Base-by-base conservation (phyloP, 768 basidiomycete species). In the Boletus sensibilis region DNA sequence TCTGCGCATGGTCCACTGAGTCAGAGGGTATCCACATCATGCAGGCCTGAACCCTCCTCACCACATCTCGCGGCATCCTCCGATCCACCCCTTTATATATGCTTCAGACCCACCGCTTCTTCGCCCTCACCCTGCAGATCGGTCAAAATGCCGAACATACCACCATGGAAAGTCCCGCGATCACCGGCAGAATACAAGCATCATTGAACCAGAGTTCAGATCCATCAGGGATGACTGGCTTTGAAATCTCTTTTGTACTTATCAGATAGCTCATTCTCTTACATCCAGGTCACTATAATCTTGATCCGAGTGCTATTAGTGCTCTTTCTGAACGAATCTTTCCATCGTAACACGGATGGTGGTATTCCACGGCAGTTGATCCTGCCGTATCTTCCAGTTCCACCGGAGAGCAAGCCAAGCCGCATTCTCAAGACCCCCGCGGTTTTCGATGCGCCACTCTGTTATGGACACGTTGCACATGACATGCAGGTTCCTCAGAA, bases 111-210 rank as follows among this genome's bases (percentile, higher is more conserved):
- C 51, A 62, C 55, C 34, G 39, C 67, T 64, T 63, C 67, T 51
- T 53, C 37, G 53, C 50, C 50, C 52, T 51, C 52, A 56, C 44
- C 49, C 51, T 59, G 48, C 46, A 64, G 60, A 64, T 71, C 68
- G 53, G 56, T 55, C 55, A 42, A 66, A 53, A 56, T 50, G 53
- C 58, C 44, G 31, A 58, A 53, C 33, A 38, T 27, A 25, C 13
- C 6, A 25, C 13, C 6, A 48, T 40, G 53, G 59, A 59, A 67
- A 56, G 56, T 69, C 62, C 64, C 62, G 56, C 56, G 65, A 69
- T 60, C 60, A 60, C 42, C 67, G 58, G 53, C 10, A 57, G 54
- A 35, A 29, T 13, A 40, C 39, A 29, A 40, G n/a, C n/a, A n/a
- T n/a, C 37, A n/a, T 43, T 45, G 35, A 23, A 41, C 41, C n/a